phyloP scores from a whole-genome alignment of 2,329 filamentous ascomycete genomes.

The Clarireedia paspali region DNA sequence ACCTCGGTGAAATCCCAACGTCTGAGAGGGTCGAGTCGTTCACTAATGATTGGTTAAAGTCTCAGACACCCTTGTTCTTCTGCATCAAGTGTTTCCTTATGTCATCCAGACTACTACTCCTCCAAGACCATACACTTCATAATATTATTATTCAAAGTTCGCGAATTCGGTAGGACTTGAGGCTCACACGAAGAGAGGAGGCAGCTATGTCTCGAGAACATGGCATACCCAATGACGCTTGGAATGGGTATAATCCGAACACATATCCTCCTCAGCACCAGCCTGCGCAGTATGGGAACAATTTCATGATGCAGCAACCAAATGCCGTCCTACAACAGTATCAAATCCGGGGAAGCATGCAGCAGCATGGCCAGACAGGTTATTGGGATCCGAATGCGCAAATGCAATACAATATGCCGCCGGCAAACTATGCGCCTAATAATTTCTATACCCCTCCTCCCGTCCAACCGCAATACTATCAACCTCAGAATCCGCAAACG shows the following conservation, averaged over 20 bases:
- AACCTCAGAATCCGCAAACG: slow-evolving; percentile 5
- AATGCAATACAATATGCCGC: slow-evolving; percentile 1
- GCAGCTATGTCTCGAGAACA: slow-evolving; percentile 7
- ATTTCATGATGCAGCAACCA: slow-evolving; percentile 1
- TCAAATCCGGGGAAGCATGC: slow-evolving; percentile 3
- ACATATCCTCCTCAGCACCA: slow-evolving; percentile 6
- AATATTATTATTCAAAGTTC: neutral
- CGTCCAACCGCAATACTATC: slow-evolving; percentile 10
- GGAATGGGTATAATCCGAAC: slow-evolving; percentile 7
- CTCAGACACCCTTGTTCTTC: too few species aligned
- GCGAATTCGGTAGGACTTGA: neutral
- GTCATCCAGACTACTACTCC: neutral
- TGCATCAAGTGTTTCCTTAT: neutral
- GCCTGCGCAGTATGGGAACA: slow-evolving; percentile 6
- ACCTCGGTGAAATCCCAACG: too few species aligned
- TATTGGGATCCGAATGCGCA: slow-evolving; percentile 7
- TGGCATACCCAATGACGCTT: slow-evolving; percentile 6
- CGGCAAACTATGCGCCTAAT: slow-evolving; percentile 5
- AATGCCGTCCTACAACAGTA: slow-evolving; percentile 5
- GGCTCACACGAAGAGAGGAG: neutral
- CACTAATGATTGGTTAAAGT: too few species aligned
- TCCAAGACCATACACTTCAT: too few species aligned
- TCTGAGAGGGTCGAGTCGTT: too few species aligned
- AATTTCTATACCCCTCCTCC: slow-evolving; percentile 1
- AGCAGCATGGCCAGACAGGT: neutral